Evolutionary conservation across 148 eudicot genomes (phyloP).

Genomic region (Drosera capensis): DNA sequence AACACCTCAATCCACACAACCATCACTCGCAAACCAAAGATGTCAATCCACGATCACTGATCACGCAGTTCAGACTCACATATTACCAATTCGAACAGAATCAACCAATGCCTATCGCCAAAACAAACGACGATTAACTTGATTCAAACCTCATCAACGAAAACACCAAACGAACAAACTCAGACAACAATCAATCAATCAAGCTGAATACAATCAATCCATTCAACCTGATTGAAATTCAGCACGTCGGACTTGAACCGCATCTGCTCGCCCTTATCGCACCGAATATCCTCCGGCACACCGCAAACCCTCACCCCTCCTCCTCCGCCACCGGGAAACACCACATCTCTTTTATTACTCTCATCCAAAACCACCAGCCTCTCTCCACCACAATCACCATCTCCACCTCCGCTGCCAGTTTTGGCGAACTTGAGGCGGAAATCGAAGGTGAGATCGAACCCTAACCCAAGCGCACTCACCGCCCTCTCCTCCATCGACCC

Average conservation of each 20-base stretch:
- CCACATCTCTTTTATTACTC: constrained; percentile 31
- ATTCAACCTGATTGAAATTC: constrained; percentile 64
- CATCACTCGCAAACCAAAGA: too few species aligned
- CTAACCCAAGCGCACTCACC: neutral
- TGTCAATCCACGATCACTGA: too few species aligned
- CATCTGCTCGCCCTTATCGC: constrained; percentile 87
- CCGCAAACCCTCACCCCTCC: constrained; percentile 32
- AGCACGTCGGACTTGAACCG: constrained; percentile 88
- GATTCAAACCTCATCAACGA: too few species aligned
- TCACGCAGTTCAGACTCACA: too few species aligned
- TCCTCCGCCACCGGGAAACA: constrained; percentile 45
- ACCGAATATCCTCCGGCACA: constrained; percentile 59
- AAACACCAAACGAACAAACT: neutral
- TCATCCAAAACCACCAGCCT: constrained; percentile 1
- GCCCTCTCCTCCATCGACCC: neutral
- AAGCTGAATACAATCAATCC: neutral
- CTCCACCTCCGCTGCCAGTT: too few species aligned
- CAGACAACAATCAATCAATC: too few species aligned
- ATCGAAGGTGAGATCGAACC: neutral
- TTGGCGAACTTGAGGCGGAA: neutral
- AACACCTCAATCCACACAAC: too few species aligned
- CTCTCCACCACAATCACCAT: neutral
- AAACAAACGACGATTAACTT: too few species aligned
- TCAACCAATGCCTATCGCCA: too few species aligned
- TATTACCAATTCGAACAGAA: too few species aligned